phyloP scores from a whole-genome alignment of 1,284 basidiomycete genomes.

The Anthracocystis walkeri region DNA sequence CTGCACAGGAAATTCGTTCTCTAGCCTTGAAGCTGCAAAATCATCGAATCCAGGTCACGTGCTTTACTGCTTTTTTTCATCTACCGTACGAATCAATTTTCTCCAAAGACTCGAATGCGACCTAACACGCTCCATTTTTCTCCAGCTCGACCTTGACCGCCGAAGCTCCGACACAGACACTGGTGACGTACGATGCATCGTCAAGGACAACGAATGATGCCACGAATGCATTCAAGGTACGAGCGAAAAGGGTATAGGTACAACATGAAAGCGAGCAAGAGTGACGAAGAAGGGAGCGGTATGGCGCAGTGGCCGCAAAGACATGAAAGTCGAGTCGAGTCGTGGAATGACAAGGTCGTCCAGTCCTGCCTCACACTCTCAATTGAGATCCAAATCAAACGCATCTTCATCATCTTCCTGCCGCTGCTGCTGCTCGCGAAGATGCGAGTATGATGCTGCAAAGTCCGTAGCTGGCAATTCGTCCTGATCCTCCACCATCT shows the following conservation, averaged over 20 bases:
- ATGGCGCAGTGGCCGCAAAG: not conserved
- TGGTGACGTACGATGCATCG: not conserved
- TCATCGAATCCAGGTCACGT: conserved; percentile 42
- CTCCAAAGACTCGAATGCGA: not conserved
- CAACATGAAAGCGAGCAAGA: not conserved
- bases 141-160: not conserved
- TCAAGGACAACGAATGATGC: not conserved
- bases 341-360: not conserved
- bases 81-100: conserved; percentile 21
- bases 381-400: conserved; percentile 62
- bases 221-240: not conserved
- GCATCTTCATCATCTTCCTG: conserved; percentile 59
- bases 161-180: not conserved
- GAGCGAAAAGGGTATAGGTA: conserved; percentile 7
- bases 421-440: conserved; percentile 33
- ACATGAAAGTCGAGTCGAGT: not conserved
- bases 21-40: conserved; percentile 17
- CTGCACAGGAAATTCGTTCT: not conserved
- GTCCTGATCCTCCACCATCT: conserved; percentile 21
- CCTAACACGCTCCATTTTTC: not conserved
- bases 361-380: not conserved
- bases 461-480: conserved; percentile 28
- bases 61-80: not conserved
- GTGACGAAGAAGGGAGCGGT: not conserved
- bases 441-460: conserved; percentile 32